A percentile compares a stretch with the other conserved stretches of the same genome.
Evolutionary conservation across 1,284 basidiomycete genomes (phyloP).

Genomic region (Ustilago shanxiensis): DNA sequence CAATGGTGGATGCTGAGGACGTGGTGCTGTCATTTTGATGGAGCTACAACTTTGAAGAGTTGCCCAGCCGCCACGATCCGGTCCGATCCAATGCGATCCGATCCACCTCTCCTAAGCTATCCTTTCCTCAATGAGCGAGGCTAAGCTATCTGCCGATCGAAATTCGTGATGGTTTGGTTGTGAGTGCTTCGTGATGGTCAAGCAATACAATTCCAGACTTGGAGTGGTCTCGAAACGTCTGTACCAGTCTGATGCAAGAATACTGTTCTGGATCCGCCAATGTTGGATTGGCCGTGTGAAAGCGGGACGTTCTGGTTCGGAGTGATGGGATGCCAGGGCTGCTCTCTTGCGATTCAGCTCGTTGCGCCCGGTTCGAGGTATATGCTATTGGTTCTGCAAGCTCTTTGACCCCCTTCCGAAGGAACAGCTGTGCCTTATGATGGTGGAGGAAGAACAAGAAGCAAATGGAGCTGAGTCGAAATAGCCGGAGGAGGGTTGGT

Average conservation of each 20-base stretch:
- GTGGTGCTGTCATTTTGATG: constrained; percentile 28
- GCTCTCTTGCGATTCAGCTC: neutral
- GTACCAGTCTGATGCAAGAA: neutral
- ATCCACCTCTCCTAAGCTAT: neutral
- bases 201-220: too few relatives aligned
- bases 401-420: neutral
- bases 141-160: neutral
- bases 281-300: neutral
- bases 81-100: too few relatives aligned
- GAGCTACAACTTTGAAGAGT: neutral
- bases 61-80: neutral
- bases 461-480: constrained; percentile 6
- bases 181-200: too few relatives aligned
- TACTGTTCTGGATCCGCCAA: neutral
- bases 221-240: neutral
- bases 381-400: neutral
- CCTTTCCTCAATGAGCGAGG: neutral
- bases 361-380: neutral
- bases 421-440: neutral
- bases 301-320: neutral
- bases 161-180: neutral
- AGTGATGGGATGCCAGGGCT: neutral
- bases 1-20: constrained; percentile 47
- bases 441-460: neutral
- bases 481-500: neutral